A percentile compares a stretch with the other conserved stretches of the same genome.
phyloP scores from a whole-genome alignment of 129 eudicot genomes.

The Tagetes erecta region DNA sequence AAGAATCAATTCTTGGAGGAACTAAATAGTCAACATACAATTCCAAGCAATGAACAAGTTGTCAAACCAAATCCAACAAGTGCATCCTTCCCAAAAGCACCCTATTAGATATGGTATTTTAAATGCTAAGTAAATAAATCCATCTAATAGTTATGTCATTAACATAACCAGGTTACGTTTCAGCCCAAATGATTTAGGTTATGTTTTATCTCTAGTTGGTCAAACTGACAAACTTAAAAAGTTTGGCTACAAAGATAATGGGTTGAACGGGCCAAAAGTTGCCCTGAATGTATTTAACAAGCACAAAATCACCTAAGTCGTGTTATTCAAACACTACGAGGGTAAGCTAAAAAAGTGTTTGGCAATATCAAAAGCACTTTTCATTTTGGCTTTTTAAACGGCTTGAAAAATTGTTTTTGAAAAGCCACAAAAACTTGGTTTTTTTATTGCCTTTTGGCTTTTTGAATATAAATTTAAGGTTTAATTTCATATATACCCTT shows the following conservation, averaged over 20 bases:
- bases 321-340: not conserved
- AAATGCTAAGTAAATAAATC: conserved; percentile 4
- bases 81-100: conserved; percentile 86
- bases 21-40: conserved; percentile 51
- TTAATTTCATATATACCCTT: too few relatives aligned
- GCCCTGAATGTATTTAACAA: too few relatives aligned
- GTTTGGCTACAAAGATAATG: not conserved
- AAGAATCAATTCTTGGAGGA: not conserved
- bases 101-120: conserved; percentile 44
- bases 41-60: conserved; percentile 81
- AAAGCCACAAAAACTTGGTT: too few relatives aligned
- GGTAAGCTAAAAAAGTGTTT: too few relatives aligned
- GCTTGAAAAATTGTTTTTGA: too few relatives aligned
- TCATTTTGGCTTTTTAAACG: too few relatives aligned
- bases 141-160: not conserved
- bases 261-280: not conserved
- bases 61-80: conserved; percentile 77
- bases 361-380: too few relatives aligned
- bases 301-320: not conserved
- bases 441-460: too few relatives aligned
- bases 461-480: too few relatives aligned
- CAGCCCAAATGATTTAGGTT: not conserved
- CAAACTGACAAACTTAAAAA: not conserved
- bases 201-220: not conserved
- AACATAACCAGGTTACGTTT: not conserved